These are phyloP conservation scores for Crithidia fasciculata DNA, from an alignment of 208 protist species.

Conservation along the genomic window DNA sequence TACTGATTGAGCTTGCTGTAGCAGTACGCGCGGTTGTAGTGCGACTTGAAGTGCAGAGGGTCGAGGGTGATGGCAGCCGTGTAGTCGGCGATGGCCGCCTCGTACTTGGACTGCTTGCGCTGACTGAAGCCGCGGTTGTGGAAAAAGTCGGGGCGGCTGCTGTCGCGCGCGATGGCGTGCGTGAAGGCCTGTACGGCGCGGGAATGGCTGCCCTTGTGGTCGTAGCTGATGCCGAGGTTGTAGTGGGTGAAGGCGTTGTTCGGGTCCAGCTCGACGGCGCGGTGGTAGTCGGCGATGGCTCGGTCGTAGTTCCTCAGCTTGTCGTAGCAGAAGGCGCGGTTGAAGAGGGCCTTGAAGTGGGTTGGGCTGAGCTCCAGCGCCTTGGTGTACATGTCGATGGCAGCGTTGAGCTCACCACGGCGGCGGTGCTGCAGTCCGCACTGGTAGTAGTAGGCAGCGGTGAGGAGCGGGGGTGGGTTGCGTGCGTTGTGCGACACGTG, in stretches of 20 bases:
- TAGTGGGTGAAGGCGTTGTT: slow-evolving; percentile 89
- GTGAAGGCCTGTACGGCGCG: slow-evolving; percentile 71
- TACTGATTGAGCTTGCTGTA: slow-evolving; percentile 79
- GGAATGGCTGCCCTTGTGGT: slow-evolving; percentile 60
- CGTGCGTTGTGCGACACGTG: neutral
- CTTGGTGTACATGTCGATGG: slow-evolving; percentile 82
- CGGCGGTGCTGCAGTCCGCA: slow-evolving; percentile 68
- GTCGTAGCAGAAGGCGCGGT: slow-evolving; percentile 86
- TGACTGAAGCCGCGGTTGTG: slow-evolving; percentile 85
- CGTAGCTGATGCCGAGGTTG: slow-evolving; percentile 89
- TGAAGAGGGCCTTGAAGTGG: slow-evolving; percentile 92
- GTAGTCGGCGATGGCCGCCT: slow-evolving; percentile 85
- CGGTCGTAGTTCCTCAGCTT: slow-evolving; percentile 60
- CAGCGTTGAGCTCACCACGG: slow-evolving; percentile 68
- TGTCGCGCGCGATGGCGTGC: slow-evolving; percentile 72
- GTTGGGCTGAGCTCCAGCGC: slow-evolving; percentile 72
- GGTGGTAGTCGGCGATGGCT: slow-evolving; percentile 82
- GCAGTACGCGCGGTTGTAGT: slow-evolving; percentile 93
- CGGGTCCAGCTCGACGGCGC: slow-evolving; percentile 70
- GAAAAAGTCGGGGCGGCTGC: slow-evolving; percentile 72
- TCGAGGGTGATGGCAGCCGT: slow-evolving; percentile 68
- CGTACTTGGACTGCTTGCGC: slow-evolving; percentile 67
- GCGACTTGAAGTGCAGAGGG: slow-evolving; percentile 89
- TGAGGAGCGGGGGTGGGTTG: slow-evolving; percentile 1
- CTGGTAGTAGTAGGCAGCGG: slow-evolving; percentile 68